These are phyloP conservation scores for Pichia occidentalis DNA, from an alignment of 805 yeast genomes.

Conservation along the genomic window DNA sequence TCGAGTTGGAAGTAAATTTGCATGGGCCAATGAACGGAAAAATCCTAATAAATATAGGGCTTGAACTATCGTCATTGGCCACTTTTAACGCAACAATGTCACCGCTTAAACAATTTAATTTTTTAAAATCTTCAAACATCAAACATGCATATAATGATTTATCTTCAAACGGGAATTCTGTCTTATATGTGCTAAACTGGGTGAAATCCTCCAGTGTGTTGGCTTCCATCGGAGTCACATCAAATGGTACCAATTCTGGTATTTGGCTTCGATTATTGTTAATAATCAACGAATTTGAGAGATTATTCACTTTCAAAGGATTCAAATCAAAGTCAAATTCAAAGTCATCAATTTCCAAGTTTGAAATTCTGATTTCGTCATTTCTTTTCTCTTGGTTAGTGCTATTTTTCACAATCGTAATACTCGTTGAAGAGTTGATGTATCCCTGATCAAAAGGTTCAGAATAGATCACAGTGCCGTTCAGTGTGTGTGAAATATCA, in stretches of 20 bases:
- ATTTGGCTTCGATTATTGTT: background rate
- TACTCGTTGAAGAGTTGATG: conserved; percentile 39
- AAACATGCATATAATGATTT: conserved; percentile 40
- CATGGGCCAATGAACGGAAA: conserved; percentile 64
- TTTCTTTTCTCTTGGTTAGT: too few relatives aligned
- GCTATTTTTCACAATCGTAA: conserved; percentile 51
- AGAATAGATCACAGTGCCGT: conserved; percentile 50
- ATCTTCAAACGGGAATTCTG: conserved; percentile 34
- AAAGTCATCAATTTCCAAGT: conserved; percentile 1
- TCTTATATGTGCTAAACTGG: conserved; percentile 11
- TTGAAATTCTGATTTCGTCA: too few relatives aligned
- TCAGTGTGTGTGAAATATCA: conserved; percentile 36
- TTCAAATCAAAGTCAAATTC: conserved; percentile 9
- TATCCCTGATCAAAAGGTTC: conserved; percentile 73
- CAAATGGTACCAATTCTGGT: conserved; percentile 5
- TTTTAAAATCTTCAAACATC: conserved; percentile 44
- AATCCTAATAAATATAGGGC: conserved; percentile 34
- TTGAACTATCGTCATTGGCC: conserved; percentile 6
- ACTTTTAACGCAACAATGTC: conserved; percentile 40
- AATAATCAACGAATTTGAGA: background rate
- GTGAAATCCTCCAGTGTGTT: conserved; percentile 18
- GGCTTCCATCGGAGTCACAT: conserved; percentile 1
- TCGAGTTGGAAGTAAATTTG: conserved; percentile 29
- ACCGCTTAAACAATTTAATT: conserved; percentile 62
- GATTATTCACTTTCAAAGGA: conserved; percentile 4